These are phyloP conservation scores for Seiridium unicorne DNA, from an alignment of 2,329 filamentous ascomycete species.

Conservation along the genomic window DNA sequence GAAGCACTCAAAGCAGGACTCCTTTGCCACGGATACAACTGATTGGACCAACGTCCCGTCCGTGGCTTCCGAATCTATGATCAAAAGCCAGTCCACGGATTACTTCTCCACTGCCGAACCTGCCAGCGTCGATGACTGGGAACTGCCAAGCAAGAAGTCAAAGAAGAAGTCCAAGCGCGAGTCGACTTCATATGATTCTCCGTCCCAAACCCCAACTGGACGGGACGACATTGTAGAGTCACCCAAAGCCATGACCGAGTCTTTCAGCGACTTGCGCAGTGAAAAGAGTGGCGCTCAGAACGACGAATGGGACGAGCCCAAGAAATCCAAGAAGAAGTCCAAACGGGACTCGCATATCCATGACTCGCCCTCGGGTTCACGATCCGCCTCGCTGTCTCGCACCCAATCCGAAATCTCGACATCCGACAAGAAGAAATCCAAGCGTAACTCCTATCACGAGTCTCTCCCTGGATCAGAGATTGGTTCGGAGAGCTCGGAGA, in stretches of 20 bases:
- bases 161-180: constrained; percentile 31
- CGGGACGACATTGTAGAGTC: constrained; percentile 37
- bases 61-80: neutral
- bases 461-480: constrained; percentile 17
- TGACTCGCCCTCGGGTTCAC: constrained; percentile 16
- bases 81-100: constrained; percentile 5
- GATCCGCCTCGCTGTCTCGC: constrained; percentile 28
- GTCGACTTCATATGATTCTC: constrained; percentile 26
- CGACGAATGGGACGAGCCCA: constrained; percentile 35
- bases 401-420: constrained; percentile 33
- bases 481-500: constrained; percentile 16
- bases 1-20: constrained; percentile 16
- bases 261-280: constrained; percentile 26
- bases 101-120: constrained; percentile 12
- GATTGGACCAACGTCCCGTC: constrained; percentile 4
- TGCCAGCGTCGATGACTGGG: constrained; percentile 18
- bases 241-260: constrained; percentile 38
- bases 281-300: constrained; percentile 20
- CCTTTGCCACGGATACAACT: constrained; percentile 8
- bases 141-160: constrained; percentile 29
- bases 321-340: constrained; percentile 33
- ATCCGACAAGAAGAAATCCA: constrained; percentile 19
- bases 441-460: constrained; percentile 8
- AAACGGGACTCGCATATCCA: constrained; percentile 27
- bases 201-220: constrained; percentile 19